phyloP scores from a whole-genome alignment of 106 monocot genomes.

The Acorus gramineus region DNA sequence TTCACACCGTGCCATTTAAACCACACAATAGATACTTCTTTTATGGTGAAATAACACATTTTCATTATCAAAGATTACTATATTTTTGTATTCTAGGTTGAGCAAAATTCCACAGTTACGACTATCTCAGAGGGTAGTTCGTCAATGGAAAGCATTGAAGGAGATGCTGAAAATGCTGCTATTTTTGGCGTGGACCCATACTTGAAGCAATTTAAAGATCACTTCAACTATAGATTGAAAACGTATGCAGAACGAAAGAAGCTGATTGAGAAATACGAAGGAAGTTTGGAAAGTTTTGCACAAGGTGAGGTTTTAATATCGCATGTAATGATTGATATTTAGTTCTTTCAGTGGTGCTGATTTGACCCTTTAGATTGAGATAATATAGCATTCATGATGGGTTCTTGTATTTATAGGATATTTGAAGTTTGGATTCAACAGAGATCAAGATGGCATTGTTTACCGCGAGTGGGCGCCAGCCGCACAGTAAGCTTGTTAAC shows the following conservation, averaged over 20 bases:
- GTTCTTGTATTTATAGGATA: conserved; percentile 38
- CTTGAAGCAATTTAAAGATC: conserved; percentile 52
- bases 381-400: not conserved
- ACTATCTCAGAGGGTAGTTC: conserved; percentile 11
- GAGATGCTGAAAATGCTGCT: conserved; percentile 38
- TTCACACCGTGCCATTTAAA: too few species aligned
- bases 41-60: too few species aligned
- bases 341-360: not conserved
- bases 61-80: too few species aligned
- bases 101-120: conserved; percentile 25
- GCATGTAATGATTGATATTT: not conserved
- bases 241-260: conserved; percentile 50
- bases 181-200: conserved; percentile 50
- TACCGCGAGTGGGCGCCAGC: conserved; percentile 97
- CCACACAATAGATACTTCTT: too few species aligned
- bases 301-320: conserved; percentile 34
- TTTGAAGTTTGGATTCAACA: conserved; percentile 87
- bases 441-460: conserved; percentile 41
- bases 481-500: conserved; percentile 53
- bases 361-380: not conserved
- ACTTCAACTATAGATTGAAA: conserved; percentile 52
- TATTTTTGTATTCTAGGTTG: conserved; percentile 7
- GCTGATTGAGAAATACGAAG: conserved; percentile 69
- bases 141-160: conserved; percentile 29
- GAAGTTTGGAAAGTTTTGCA: conserved; percentile 67